Evolutionary conservation across 1,284 basidiomycete species (phyloP).

Genomic region (Ganoderma lingzhi): DNA sequence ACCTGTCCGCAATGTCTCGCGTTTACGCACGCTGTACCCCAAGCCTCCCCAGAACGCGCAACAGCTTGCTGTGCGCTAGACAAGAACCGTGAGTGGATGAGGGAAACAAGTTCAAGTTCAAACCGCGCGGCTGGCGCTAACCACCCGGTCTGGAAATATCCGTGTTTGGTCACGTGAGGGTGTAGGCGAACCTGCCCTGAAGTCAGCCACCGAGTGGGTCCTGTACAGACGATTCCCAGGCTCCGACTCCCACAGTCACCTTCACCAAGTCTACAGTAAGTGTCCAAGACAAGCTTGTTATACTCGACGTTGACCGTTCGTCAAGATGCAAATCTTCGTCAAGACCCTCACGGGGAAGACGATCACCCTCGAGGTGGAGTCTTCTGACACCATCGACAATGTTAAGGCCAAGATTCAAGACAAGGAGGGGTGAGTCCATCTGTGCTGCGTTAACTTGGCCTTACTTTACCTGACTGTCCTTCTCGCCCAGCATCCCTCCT

Average conservation of each 20-base stretch:
- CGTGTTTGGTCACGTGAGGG: constrained; percentile 19
- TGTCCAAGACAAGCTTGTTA: constrained; percentile 30
- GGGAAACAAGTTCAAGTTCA: constrained; percentile 1
- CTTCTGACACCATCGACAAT: constrained; percentile 95
- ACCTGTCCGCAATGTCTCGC: background rate
- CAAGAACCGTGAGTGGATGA: background rate
- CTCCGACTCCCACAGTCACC: constrained; percentile 34
- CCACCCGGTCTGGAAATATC: constrained; percentile 18
- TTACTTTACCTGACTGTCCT: constrained; percentile 17
- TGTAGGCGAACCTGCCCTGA: constrained; percentile 42
- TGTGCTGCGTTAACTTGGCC: background rate
- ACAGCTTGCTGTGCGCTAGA: background rate
- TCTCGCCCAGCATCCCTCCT: constrained; percentile 76
- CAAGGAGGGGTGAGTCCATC: constrained; percentile 79
- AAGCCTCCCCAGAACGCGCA: background rate
- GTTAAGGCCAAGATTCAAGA: constrained; percentile 93
- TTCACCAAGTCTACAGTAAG: constrained; percentile 39
- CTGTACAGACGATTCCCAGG: constrained; percentile 55
- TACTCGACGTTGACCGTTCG: constrained; percentile 37
- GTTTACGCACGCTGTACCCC: background rate
- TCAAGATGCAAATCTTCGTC: constrained; percentile 93
- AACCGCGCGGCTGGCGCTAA: background rate
- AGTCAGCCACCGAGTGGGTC: constrained; percentile 50
- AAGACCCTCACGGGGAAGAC: constrained; percentile 98
- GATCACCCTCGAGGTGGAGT: constrained; percentile 98